Conservation (phyloP, 2,329 filamentous ascomycete species). For the Ceratocystis cubensis region DNA sequence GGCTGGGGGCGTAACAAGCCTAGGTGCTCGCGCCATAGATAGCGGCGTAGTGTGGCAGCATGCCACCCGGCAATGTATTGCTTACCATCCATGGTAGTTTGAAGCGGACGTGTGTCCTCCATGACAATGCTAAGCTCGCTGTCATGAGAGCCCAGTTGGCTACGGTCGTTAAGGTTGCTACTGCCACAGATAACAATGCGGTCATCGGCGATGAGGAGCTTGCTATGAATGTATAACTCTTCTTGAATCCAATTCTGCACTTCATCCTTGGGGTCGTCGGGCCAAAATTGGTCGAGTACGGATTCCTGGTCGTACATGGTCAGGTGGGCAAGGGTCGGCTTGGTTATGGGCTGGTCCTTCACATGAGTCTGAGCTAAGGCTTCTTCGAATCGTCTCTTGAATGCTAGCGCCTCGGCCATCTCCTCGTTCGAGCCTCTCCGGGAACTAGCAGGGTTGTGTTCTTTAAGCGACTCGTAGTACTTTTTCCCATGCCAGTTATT, state of each 20-base stretch:
- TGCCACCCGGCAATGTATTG: constrained; percentile 69
- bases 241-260: constrained; percentile 87
- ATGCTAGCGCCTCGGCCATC: constrained; percentile 39
- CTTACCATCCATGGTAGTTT: constrained; percentile 65
- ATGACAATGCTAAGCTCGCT: constrained; percentile 84
- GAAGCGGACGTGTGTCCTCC: constrained; percentile 62
- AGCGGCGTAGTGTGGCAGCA: constrained; percentile 65
- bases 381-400: constrained; percentile 28
- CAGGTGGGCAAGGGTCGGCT: constrained; percentile 53
- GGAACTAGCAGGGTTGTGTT: constrained; percentile 31
- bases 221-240: constrained; percentile 89
- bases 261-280: constrained; percentile 63
- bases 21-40: constrained; percentile 82
- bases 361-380: constrained; percentile 26
- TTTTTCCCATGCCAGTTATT: constrained; percentile 54
- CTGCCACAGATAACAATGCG: constrained; percentile 72
- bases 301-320: constrained; percentile 52
- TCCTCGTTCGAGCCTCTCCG: constrained; percentile 34
- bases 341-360: constrained; percentile 24
- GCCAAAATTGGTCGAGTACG: constrained; percentile 61
- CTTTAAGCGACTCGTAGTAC: constrained; percentile 17
- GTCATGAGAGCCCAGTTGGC: constrained; percentile 78
- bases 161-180: constrained; percentile 83
- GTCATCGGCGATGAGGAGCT: constrained; percentile 82
- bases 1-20: constrained; percentile 66